Evolutionary conservation across 1,284 basidiomycete species (phyloP), one percentile per base, ranked within the genome.

Genomic region (Naganishia albida): DNA sequence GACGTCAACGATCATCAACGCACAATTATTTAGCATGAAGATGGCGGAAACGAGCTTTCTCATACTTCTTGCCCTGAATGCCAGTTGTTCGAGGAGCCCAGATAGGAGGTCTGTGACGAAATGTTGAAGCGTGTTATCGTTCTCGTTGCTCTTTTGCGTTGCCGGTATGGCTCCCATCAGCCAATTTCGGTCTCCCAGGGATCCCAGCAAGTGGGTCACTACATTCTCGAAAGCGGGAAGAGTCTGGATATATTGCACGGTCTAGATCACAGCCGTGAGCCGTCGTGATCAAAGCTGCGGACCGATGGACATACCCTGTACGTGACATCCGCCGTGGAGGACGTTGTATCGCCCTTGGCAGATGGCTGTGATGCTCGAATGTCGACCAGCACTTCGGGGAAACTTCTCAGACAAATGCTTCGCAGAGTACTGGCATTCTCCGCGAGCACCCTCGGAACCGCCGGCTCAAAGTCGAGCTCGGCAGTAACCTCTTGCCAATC

Each of bases 11-110:
- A 52, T 34, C n/a, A 15, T 2, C 7, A 8, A 71, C 77, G 69
- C 53, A 80, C 78, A 60, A 60, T 80, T 80, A 67, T 80, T 80
- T 62, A 80, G 67, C 40, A 77, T 62, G 60, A 74, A 80, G 7
- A 77, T 72, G 13, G 73, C 72, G 2, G 71, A 71, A 0, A 77
- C 67, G 0, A 75, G 74, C 20, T 68, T 68, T 34, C 73, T 69
- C 75, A 79, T 76, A 3, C 62, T 51, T 48, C 64, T 71, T 10
- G 75, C 70, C 28, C 72, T 68, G 12, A 57, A 57, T 20, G 78
- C 73, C 7, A 80, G 70, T 38, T 72, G 69, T 18, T 64, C 70
- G 8, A 79, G 52, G 30, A 80, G 68, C 1, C 77, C 77, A 8
- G 77, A 76, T 13, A 78, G 67, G 2, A 79, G 72, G 55, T 80